A percentile compares a stretch with the other conserved stretches of the same genome.
phyloP scores from a whole-genome alignment of 805 yeast species.

The Nakazawaea wickerhamii region DNA sequence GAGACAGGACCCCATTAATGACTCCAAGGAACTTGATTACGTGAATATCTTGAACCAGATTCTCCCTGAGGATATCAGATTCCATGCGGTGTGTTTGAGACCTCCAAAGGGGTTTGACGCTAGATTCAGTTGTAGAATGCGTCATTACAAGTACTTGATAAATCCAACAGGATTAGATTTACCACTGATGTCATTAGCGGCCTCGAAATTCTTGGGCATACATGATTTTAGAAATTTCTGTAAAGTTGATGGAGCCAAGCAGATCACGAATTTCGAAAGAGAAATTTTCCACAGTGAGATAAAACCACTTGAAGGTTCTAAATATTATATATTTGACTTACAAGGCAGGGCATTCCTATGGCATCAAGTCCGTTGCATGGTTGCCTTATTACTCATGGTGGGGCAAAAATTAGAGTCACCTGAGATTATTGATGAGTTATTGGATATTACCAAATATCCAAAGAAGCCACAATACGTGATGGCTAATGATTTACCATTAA shows the following conservation, averaged over 20 bases:
- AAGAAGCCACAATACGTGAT: slow-evolving; percentile 76
- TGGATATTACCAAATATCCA: slow-evolving; percentile 50
- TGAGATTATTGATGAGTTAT: slow-evolving; percentile 46
- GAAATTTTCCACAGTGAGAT: slow-evolving; percentile 39
- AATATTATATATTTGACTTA: slow-evolving; percentile 65
- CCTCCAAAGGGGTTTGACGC: slow-evolving; percentile 88
- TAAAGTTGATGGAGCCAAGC: slow-evolving; percentile 91
- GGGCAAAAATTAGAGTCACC: slow-evolving; percentile 76
- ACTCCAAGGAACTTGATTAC: slow-evolving; percentile 70
- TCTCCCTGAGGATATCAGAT: slow-evolving; percentile 74
- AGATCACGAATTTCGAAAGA: slow-evolving; percentile 74
- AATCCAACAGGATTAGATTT: slow-evolving; percentile 52
- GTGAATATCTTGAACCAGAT: slow-evolving; percentile 67
- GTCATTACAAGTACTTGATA: slow-evolving; percentile 86
- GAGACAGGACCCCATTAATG: slow-evolving; percentile 50
- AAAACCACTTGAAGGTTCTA: slow-evolving; percentile 22
- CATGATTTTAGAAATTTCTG: slow-evolving; percentile 95
- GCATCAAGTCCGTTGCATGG: slow-evolving; percentile 98
- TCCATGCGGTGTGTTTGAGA: slow-evolving; percentile 76
- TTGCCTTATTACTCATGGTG: slow-evolving; percentile 72
- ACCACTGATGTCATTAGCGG: slow-evolving; percentile 64
- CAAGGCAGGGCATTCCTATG: slow-evolving; percentile 89
- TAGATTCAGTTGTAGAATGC: slow-evolving; percentile 77
- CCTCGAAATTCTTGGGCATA: slow-evolving; percentile 55
- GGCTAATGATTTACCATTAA: slow-evolving; percentile 87